phyloP scores from a whole-genome alignment of 2,329 filamentous ascomycete species.

The Didymella exigua region DNA sequence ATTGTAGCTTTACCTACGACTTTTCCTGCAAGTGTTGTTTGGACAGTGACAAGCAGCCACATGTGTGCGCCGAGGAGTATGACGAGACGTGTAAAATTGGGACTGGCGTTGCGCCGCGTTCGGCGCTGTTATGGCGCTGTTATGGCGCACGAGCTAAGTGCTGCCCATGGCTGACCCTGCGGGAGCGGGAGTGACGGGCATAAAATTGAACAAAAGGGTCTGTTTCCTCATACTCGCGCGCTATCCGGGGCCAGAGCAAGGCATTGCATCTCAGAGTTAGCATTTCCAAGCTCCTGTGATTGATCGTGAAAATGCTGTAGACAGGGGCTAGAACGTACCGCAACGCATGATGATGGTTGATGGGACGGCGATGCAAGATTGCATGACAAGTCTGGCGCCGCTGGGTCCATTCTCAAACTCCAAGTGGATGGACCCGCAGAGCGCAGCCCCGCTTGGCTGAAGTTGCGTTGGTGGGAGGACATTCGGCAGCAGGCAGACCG shows the following conservation, averaged over 20 bases:
- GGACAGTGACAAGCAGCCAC: conserved; percentile 22
- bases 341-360: conserved; percentile 32
- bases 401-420: conserved; percentile 26
- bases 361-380: conserved; percentile 29
- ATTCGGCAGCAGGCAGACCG: conserved; percentile 6
- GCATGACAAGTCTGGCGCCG: conserved; percentile 34
- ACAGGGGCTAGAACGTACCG: conserved; percentile 12
- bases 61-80: conserved; percentile 16
- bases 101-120: conserved; percentile 31
- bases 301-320: conserved; percentile 11
- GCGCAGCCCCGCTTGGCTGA: conserved; percentile 37
- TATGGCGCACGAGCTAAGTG: conserved; percentile 29
- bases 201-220: conserved; percentile 45
- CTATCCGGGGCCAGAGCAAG: conserved; percentile 24
- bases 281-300: conserved; percentile 8
- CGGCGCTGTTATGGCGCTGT: conserved; percentile 36
- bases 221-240: conserved; percentile 27
- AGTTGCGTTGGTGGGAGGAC: conserved; percentile 19
- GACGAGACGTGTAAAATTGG: conserved; percentile 32
- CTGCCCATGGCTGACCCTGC: conserved; percentile 35
- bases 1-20: conserved; percentile 11
- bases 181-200: conserved; percentile 49
- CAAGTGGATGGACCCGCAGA: conserved; percentile 31
- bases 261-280: not conserved
- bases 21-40: conserved; percentile 15